Evolutionary conservation across 2,329 filamentous ascomycete genomes (phyloP), one percentile per base, ranked within the genome.

Genomic region (Aspergillus calidoustus): DNA sequence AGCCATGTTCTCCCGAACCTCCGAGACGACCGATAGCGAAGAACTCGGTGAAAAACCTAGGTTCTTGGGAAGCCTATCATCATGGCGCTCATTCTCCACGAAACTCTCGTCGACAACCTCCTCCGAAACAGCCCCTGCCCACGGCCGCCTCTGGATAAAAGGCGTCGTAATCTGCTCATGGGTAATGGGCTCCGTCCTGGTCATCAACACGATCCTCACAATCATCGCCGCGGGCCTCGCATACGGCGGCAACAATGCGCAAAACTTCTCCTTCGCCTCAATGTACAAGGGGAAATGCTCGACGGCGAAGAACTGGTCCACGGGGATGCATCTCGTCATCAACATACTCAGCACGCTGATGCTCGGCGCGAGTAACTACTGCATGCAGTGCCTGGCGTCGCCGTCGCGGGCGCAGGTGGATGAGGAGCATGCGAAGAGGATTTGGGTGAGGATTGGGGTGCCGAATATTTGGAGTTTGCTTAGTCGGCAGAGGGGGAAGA

Each of bases 381-480:
- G 76, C 59, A 84, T 85, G 81, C 84, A 86, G 62, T 75, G 80
- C 22, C 69, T 87, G 13, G 78, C 72, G 13, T 78, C 83, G 0
- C 84, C 84, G 0, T 85, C 81, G 0, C 72, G 84, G 25, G 61
- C 68, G 8, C 82, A 86, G 46, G 69, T 86, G 11, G 80, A 86
- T 52, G 65, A 64, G 15, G 82, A 82, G 0, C 84, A 87, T 70
- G 54, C 64, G 0, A 64, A 68, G 51, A 70, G 74, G 1, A 71
- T 66, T 17, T 81, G 78, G 77, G 68, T 84, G 1, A 78, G 81
- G 38, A 79, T 84, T 49, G 82, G 84, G 0, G 44, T 60, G 8
- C 58, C 58, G 7, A 50, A 56, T 56, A 56, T 60, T 17, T 43
- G 22, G 34, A 8, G 30, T 19, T 49, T 60, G 19, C 11, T 60